Evolutionary conservation across 495 filamentous ascomycete genomes (phyloP), one percentile per base, ranked within the genome.

Genomic region (Trichoderma virens): DNA sequence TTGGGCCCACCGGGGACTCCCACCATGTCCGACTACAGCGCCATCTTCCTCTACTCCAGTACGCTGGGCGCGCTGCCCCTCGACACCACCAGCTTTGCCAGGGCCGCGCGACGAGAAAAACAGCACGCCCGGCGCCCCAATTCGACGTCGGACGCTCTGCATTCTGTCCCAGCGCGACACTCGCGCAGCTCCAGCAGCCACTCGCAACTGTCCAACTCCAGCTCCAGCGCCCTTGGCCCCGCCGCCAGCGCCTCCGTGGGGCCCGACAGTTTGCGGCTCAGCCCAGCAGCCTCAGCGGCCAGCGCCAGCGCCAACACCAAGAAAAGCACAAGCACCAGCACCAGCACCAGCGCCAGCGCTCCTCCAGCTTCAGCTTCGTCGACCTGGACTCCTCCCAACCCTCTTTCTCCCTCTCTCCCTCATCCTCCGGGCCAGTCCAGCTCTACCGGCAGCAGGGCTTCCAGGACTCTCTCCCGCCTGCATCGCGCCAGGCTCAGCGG

Each of bases 401-500:
- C 51, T 27, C 51, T 23, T 28, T 23, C 51, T 6, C 51, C 25
- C 27, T 27, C 51, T 14, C 51, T 30, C 51, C 23, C 18, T 18
- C 51, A 20, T 30, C 51, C 23, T 5, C 51, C 27, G 23, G 7
- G 5, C 9, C 51, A 56, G 51, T n/a, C 51, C 25, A 27, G 23
- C n/a, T n/a, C n/a, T n/a, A n/a, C n/a, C n/a, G n/a, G n/a, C 27
- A 56, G 51, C 25, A 6, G 51, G 25, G 51, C 51, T 8, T 14
- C 51, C 7, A 56, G 51, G 25, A 56, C 51, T 23, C 16, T 56
- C 16, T 56, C 51, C 11, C 51, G 51, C 51, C 51, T 56, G 51
- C 51, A 56, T 56, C 51, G 51, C 51, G 51, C 51, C 51, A 56
- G 51, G 51, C 51, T 56, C 51, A 56, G 51, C 51, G 51, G 51